Evolutionary conservation across 1,139 yeast species (phyloP).

Genomic region (Candida mesenterica): DNA sequence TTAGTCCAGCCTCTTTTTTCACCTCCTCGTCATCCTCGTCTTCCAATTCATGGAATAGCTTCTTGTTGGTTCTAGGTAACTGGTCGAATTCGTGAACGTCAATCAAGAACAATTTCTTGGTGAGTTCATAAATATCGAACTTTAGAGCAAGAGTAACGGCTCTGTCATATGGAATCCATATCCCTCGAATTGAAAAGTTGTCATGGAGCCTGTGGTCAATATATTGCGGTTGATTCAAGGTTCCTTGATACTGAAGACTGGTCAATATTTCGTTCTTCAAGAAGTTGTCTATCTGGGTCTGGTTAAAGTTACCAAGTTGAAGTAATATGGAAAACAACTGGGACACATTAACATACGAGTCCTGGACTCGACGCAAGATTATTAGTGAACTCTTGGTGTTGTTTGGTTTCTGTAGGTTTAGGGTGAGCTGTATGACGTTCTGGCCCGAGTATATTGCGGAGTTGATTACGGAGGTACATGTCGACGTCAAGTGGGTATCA

Average conservation of each 20-base stretch:
- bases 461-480: slow-evolving; percentile 21
- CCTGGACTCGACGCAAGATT: slow-evolving; percentile 44
- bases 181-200: slow-evolving; percentile 29
- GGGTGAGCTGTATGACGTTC: slow-evolving; percentile 37
- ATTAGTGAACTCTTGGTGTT: slow-evolving; percentile 13
- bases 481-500: slow-evolving; percentile 35
- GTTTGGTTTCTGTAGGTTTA: slow-evolving; percentile 14
- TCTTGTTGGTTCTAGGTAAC: slow-evolving; percentile 29
- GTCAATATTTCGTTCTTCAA: slow-evolving; percentile 34
- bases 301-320: slow-evolving; percentile 26
- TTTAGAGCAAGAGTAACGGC: slow-evolving; percentile 42
- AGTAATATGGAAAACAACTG: slow-evolving; percentile 39
- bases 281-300: slow-evolving; percentile 28
- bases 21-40: slow-evolving; percentile 6
- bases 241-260: slow-evolving; percentile 32
- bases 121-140: slow-evolving; percentile 42
- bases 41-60: slow-evolving; percentile 9
- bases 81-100: slow-evolving; percentile 48
- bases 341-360: slow-evolving; percentile 41
- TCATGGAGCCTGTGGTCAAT: slow-evolving; percentile 32
- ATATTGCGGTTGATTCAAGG: slow-evolving; percentile 19
- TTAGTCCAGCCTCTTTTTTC: slow-evolving; percentile 12
- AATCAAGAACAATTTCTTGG: slow-evolving; percentile 39
- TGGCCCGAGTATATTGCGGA: slow-evolving; percentile 41
- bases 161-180: slow-evolving; percentile 48